These are phyloP conservation scores for Globisporangium middletonii DNA, from an alignment of 352 stramenopile genomes.

Conservation along the genomic window DNA sequence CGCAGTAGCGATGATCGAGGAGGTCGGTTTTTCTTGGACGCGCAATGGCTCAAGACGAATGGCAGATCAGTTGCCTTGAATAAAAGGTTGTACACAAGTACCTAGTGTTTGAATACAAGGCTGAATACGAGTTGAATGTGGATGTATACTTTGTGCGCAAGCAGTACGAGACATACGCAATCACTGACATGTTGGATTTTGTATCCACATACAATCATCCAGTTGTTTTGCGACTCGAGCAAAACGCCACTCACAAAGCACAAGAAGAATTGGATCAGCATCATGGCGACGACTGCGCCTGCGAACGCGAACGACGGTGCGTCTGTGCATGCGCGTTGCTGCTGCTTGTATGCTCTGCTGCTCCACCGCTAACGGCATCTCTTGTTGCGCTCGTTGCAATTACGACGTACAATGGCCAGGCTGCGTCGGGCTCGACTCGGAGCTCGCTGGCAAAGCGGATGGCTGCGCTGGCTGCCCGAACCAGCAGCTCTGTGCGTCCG, in stretches of 20 bases:
- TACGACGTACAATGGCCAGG: conserved; percentile 18
- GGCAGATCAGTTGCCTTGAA: too few species aligned
- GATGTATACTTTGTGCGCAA: too few species aligned
- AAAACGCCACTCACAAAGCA: not conserved
- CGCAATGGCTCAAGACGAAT: too few species aligned
- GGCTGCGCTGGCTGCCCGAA: conserved; percentile 98
- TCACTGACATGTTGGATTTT: too few species aligned
- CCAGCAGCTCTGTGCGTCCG: conserved; percentile 93
- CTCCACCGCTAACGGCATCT: not conserved
- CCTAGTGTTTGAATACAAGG: too few species aligned
- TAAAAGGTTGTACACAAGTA: too few species aligned
- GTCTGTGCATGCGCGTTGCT: not conserved
- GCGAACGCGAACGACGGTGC: conserved; percentile 64
- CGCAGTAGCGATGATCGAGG: too few species aligned
- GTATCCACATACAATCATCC: not conserved
- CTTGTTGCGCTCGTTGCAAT: not conserved
- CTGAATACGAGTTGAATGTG: too few species aligned
- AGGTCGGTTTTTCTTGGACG: too few species aligned
- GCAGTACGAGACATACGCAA: too few species aligned
- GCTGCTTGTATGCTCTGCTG: not conserved
- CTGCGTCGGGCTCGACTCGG: conserved; percentile 94
- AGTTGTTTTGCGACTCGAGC: not conserved
- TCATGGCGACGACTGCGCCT: conserved; percentile 19
- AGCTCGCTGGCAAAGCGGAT: conserved; percentile 91
- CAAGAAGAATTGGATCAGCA: not conserved